phyloP scores from a whole-genome alignment of 768 basidiomycete genomes.

The Neoboletus brunneissimus region DNA sequence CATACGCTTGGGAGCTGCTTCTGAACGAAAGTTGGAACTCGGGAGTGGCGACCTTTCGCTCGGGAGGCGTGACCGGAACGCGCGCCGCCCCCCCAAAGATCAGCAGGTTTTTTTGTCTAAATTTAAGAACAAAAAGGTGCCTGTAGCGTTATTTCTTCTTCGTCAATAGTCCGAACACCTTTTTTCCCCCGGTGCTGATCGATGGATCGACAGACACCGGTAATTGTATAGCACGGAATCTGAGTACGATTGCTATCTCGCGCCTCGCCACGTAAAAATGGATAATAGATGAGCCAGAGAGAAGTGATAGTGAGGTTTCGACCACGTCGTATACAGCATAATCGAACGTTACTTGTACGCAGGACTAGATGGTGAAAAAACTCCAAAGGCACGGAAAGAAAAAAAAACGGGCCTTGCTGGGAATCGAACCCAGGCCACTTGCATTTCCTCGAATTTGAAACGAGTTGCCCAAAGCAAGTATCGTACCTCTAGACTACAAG shows the following conservation, averaged over 20 bases:
- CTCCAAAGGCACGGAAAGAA: not conserved
- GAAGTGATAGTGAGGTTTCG: not conserved
- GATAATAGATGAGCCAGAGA: not conserved
- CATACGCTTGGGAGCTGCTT: no score
- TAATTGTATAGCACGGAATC: not conserved
- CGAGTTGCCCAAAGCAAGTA: constrained; percentile 31
- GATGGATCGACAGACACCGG: not conserved
- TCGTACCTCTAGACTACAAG: constrained; percentile 36
- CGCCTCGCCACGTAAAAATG: not conserved
- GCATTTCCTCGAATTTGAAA: constrained; percentile 10
- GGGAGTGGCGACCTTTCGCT: no score
- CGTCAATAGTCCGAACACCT: not conserved
- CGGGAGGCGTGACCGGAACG: no score
- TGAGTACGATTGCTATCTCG: not conserved
- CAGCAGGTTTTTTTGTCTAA: not conserved
- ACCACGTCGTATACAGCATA: not conserved
- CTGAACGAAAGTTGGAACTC: no score
- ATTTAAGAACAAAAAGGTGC: not conserved
- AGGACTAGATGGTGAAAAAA: not conserved
- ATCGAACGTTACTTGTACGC: not conserved
- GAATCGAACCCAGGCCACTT: constrained; percentile 43
- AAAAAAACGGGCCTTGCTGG: constrained; percentile 34
- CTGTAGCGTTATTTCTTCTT: not conserved
- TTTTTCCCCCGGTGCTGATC: not conserved
- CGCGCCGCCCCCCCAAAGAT: no score